Percentiles rank a stretch among this genome's conserved stretches.
These are phyloP conservation scores for Elsinoe perseae DNA, from an alignment of 2,329 filamentous ascomycete genomes.

Conservation along the genomic window DNA sequence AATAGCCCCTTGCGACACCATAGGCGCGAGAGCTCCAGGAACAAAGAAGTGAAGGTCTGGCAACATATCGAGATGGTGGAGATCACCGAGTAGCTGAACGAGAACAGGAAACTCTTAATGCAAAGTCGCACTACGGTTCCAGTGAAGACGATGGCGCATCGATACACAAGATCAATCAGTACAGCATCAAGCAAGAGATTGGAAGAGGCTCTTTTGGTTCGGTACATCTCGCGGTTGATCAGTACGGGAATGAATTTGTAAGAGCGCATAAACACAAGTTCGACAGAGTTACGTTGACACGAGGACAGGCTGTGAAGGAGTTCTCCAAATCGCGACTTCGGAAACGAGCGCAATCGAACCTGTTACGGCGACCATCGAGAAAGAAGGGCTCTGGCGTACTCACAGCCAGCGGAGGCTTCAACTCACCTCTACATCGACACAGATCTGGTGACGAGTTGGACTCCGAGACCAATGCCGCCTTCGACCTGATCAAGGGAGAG, in stretches of 20 bases:
- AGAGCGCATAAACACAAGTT: conserved; percentile 29
- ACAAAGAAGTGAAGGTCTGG: conserved; percentile 55
- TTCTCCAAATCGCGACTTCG: conserved; percentile 89
- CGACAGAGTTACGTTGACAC: background rate
- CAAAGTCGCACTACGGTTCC: conserved; percentile 75
- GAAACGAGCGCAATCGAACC: conserved; percentile 82
- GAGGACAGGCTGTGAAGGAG: conserved; percentile 80
- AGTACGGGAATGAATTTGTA: conserved; percentile 89
- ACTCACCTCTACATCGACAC: conserved; percentile 53
- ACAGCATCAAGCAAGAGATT: conserved; percentile 88
- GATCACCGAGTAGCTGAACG: conserved; percentile 14
- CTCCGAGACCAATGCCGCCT: conserved; percentile 57
- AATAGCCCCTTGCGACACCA: conserved; percentile 60
- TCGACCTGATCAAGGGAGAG: conserved; percentile 87
- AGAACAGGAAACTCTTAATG: conserved; percentile 77
- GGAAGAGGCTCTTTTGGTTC: conserved; percentile 93
- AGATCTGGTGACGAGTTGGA: conserved; percentile 46
- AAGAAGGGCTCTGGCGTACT: conserved; percentile 44
- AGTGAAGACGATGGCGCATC: conserved; percentile 71
- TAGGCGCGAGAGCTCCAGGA: conserved; percentile 52
- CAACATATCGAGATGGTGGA: background rate
- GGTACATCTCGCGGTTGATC: conserved; percentile 82
- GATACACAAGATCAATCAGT: conserved; percentile 89
- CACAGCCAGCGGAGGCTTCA: conserved; percentile 48
- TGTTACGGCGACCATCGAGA: conserved; percentile 59